Evolutionary conservation across 1,284 basidiomycete species (phyloP), one percentile per base, ranked within the genome.

Genomic region (Ceratobasidium sp.): DNA sequence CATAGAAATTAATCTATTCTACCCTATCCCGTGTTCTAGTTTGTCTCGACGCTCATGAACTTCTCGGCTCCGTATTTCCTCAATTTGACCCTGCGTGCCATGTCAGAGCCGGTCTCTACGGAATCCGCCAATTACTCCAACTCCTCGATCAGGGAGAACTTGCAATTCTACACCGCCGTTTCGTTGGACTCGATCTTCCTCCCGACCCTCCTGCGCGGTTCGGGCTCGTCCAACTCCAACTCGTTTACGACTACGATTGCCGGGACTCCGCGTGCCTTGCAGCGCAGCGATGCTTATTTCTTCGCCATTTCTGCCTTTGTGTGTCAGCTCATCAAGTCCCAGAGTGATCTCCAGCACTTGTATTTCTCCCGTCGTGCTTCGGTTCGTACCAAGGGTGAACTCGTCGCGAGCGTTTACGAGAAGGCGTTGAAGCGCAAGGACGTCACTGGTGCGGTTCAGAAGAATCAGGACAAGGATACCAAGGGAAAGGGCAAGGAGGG

Each of bases 381-480:
- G 22, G 56, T 73, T 45, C 73, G 76, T 24, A 53, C 45, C 31
- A 63, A 75, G 54, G 62, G 53, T 22, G 76, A 77, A 41, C 62
- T 75, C 24, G 74, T 77, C 4, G 74, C 62, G 15, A 73, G 73
- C 27, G 65, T 77, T 22, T 77, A 75, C 48, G 76, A 75, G 56
- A 77, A 77, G 57, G 74, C 74, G 33, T 45, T 77, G 51, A 74
- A 75, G 53, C 65, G 76, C 31, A 75, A 72, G 27, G 76, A 77
- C 59, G 75, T 75, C n/a, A 75, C 54, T 27, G 76, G 75, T 27
- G 56, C 64, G 29, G 71, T 75, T 27, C 62, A 72, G 24, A 65
- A 72, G 24, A 60, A 73, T 31, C 24, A 71, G 36, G 66, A 75
- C n/a, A 64, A 56, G 50, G 74, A 75, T 29, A 31, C 50, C 14